Evolutionary conservation across 768 basidiomycete species (phyloP).

Genomic region (Mycena capillaripes): DNA sequence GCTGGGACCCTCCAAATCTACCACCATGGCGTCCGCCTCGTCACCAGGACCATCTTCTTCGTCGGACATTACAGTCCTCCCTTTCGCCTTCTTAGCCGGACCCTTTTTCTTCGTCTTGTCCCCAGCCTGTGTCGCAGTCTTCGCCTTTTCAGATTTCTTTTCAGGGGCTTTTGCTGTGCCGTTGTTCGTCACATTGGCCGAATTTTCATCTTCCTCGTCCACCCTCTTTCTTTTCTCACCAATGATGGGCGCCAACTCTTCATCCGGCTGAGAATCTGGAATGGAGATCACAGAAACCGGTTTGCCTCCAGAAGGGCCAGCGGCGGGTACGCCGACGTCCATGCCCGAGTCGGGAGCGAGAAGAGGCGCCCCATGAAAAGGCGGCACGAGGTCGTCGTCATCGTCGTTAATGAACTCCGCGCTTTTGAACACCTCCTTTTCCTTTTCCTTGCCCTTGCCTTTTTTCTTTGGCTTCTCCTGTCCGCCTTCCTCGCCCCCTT

Average conservation of each 20-base stretch:
- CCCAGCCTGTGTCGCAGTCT: background rate
- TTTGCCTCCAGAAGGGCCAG: slow-evolving; percentile 6
- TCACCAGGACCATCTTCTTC: slow-evolving; percentile 43
- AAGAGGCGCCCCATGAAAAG: slow-evolving; percentile 4
- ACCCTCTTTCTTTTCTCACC: slow-evolving; percentile 46
- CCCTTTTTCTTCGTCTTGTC: slow-evolving; percentile 27
- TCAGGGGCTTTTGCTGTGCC: slow-evolving; percentile 11
- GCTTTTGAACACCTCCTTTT: slow-evolving; percentile 56
- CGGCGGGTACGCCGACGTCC: slow-evolving; percentile 24
- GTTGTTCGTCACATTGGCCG: slow-evolving; percentile 17
- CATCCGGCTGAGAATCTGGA: slow-evolving; percentile 46
- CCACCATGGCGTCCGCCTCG: background rate
- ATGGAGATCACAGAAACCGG: slow-evolving; percentile 41
- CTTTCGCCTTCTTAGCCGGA: slow-evolving; percentile 33
- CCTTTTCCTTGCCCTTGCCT: slow-evolving; percentile 50
- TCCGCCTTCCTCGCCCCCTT: slow-evolving; percentile 28
- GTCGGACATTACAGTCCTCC: slow-evolving; percentile 43
- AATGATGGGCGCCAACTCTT: slow-evolving; percentile 25
- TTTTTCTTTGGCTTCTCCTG: slow-evolving; percentile 40
- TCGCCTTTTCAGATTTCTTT: slow-evolving; percentile 40
- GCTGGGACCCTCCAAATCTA: background rate
- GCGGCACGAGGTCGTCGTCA: slow-evolving; percentile 30
- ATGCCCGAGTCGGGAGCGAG: slow-evolving; percentile 24
- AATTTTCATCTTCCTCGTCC: slow-evolving; percentile 39
- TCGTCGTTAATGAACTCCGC: slow-evolving; percentile 57